Percentiles rank a stretch among this genome's conserved stretches.
These are phyloP conservation scores for Cladosporium velox DNA, from an alignment of 2,329 filamentous ascomycete species.

Conservation along the genomic window DNA sequence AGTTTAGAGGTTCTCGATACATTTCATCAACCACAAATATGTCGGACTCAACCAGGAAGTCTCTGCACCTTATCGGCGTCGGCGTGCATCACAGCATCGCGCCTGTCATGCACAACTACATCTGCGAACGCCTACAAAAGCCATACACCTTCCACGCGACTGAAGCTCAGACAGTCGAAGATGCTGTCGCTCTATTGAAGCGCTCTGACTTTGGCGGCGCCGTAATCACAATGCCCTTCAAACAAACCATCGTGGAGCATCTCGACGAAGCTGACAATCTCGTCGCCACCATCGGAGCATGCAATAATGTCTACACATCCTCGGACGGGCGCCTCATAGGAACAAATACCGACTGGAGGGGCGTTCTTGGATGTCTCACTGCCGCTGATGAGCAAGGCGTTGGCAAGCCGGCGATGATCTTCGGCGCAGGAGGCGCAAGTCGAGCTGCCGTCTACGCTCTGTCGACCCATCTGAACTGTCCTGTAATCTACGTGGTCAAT, in stretches of 20 bases:
- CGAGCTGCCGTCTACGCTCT: slow-evolving; percentile 39
- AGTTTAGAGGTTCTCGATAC: not conserved
- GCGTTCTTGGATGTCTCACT: slow-evolving; percentile 43
- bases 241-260: slow-evolving; percentile 39
- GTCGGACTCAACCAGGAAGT: slow-evolving; percentile 15
- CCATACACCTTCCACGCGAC: slow-evolving; percentile 42
- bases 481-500: slow-evolving; percentile 25
- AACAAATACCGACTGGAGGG: slow-evolving; percentile 49
- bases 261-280: slow-evolving; percentile 44
- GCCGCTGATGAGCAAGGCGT: slow-evolving; percentile 23
- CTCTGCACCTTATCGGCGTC: slow-evolving; percentile 43
- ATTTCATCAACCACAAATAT: not conserved
- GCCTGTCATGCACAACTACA: slow-evolving; percentile 44
- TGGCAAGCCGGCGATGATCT: slow-evolving; percentile 38
- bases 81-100: slow-evolving; percentile 47
- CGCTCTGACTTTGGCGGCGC: slow-evolving; percentile 35
- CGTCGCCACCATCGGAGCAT: slow-evolving; percentile 41
- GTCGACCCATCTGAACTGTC: slow-evolving; percentile 15
- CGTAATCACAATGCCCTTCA: slow-evolving; percentile 50
- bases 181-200: slow-evolving; percentile 36
- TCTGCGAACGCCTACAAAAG: slow-evolving; percentile 39
- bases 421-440: slow-evolving; percentile 47
- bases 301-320: slow-evolving; percentile 41
- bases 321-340: slow-evolving; percentile 36
- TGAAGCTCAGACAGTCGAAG: slow-evolving; percentile 37